Percentiles rank a stretch among this genome's conserved stretches.
Conservation (phyloP, 2,329 filamentous ascomycete genomes). For the Lasiodiplodia hormozganensis region DNA sequence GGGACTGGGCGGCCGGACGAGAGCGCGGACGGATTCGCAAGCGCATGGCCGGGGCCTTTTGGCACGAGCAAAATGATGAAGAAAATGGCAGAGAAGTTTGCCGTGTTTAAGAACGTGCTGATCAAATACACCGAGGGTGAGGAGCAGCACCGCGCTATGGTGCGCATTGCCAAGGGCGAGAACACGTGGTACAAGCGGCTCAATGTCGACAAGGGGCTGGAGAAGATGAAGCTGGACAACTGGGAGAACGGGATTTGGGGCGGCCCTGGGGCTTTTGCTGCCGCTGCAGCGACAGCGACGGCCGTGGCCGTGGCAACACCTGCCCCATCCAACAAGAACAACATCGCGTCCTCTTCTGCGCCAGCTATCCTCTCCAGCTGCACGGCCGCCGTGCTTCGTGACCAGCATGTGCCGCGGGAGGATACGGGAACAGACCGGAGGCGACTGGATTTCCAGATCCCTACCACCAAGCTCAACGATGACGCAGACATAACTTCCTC, state of each 20-base stretch:
- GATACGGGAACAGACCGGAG: neutral
- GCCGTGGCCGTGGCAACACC: constrained; percentile 29
- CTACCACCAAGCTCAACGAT: neutral
- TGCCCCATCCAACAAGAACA: neutral
- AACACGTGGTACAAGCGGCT: constrained; percentile 59
- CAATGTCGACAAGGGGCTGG: constrained; percentile 54
- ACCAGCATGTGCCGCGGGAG: neutral
- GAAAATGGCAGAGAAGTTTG: constrained; percentile 56
- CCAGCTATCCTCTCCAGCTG: neutral
- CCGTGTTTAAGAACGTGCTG: constrained; percentile 57
- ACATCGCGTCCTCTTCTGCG: neutral
- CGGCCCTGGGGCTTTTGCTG: constrained; percentile 34
- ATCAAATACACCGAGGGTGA: constrained; percentile 62
- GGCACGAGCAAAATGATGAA: constrained; percentile 49
- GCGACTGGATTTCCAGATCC: neutral
- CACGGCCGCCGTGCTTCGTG: neutral
- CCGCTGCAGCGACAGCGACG: constrained; percentile 35
- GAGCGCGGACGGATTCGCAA: constrained; percentile 55
- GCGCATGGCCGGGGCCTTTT: constrained; percentile 54
- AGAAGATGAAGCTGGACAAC: constrained; percentile 55
- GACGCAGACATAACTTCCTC: neutral
- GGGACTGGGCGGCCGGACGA: constrained; percentile 56
- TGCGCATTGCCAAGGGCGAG: constrained; percentile 54
- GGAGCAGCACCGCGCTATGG: constrained; percentile 55
- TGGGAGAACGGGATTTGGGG: constrained; percentile 54